Percentiles rank a stretch among this genome's conserved stretches.
Evolutionary conservation across 305 asterid species (phyloP).

Genomic region (Andrographis paniculata): DNA sequence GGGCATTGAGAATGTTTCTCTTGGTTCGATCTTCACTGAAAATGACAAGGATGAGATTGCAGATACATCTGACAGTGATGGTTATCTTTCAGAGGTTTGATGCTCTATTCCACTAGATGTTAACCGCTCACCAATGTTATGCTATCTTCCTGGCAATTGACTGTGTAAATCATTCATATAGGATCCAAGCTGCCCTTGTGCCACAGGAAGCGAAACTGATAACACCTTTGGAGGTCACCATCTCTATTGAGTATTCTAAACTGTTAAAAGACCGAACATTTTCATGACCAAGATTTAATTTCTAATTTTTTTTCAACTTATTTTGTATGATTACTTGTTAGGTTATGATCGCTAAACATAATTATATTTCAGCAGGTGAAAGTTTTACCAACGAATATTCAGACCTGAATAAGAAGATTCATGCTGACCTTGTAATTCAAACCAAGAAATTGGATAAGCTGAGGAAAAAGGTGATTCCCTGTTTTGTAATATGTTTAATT

Average conservation of each 20-base stretch:
- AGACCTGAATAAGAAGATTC: conserved; percentile 44
- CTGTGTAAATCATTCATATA: conserved; percentile 27
- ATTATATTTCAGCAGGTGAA: conserved; percentile 40
- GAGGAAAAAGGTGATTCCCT: conserved; percentile 54
- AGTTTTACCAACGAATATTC: conserved; percentile 34
- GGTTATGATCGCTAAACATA: conserved; percentile 14
- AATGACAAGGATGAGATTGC: conserved; percentile 38
- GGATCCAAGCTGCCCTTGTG: conserved; percentile 42
- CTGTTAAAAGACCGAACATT: not conserved
- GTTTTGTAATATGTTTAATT: conserved; percentile 6
- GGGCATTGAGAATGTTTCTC: conserved; percentile 33
- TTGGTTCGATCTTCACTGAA: conserved; percentile 52
- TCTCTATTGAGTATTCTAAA: not conserved
- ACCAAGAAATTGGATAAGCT: conserved; percentile 64
- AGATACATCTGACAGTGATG: conserved; percentile 84
- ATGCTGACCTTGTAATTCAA: conserved; percentile 41
- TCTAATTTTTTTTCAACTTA: too few species aligned
- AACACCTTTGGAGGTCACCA: conserved; percentile 42
- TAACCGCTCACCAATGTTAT: conserved; percentile 13
- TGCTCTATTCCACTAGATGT: conserved; percentile 16
- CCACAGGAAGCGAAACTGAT: conserved; percentile 29
- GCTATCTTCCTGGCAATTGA: conserved; percentile 22
- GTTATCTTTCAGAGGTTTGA: conserved; percentile 89
- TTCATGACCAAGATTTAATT: not conserved
- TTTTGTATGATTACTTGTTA: conserved; percentile 10